phyloP scores from a whole-genome alignment of 495 filamentous ascomycete species.

The Podospora didyma region DNA sequence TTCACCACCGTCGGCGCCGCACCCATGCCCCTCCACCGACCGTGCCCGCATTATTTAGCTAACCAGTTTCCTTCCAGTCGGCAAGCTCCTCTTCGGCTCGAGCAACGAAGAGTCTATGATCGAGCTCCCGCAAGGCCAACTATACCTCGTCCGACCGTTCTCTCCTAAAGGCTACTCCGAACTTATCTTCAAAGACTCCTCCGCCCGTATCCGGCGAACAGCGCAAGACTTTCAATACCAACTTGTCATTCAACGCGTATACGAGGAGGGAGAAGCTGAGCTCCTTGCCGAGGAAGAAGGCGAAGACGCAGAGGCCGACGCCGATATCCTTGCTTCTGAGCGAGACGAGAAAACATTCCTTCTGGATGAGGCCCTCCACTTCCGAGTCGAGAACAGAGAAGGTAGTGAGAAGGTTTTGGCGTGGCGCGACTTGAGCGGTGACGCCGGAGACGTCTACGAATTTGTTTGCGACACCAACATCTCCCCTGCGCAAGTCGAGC shows the following conservation, averaged over 20 bases:
- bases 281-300: slow-evolving; percentile 76
- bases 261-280: slow-evolving; percentile 95
- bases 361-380: slow-evolving; percentile 85
- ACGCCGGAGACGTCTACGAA: slow-evolving; percentile 89
- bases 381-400: slow-evolving; percentile 75
- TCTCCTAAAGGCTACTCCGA: slow-evolving; percentile 97
- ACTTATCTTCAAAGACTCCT: slow-evolving; percentile 97
- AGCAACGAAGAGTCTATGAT: slow-evolving; percentile 88
- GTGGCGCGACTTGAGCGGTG: slow-evolving; percentile 92
- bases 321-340: slow-evolving; percentile 61
- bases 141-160: slow-evolving; percentile 91
- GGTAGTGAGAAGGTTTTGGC: slow-evolving; percentile 78
- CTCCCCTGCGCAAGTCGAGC: slow-evolving; percentile 63
- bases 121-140: slow-evolving; percentile 89
- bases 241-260: slow-evolving; percentile 90
- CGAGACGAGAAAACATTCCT: slow-evolving; percentile 97
- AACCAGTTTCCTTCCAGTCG: slow-evolving; percentile 49
- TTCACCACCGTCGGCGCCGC: background rate
- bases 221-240: slow-evolving; percentile 96
- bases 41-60: background rate
- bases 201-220: slow-evolving; percentile 84
- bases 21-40: background rate
- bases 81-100: slow-evolving; percentile 88
- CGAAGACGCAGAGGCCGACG: slow-evolving; percentile 69
- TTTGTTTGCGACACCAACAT: slow-evolving; percentile 84